Conservation (phyloP, 352 stramenopile species). For the Pythium vanterpoolii region DNA sequence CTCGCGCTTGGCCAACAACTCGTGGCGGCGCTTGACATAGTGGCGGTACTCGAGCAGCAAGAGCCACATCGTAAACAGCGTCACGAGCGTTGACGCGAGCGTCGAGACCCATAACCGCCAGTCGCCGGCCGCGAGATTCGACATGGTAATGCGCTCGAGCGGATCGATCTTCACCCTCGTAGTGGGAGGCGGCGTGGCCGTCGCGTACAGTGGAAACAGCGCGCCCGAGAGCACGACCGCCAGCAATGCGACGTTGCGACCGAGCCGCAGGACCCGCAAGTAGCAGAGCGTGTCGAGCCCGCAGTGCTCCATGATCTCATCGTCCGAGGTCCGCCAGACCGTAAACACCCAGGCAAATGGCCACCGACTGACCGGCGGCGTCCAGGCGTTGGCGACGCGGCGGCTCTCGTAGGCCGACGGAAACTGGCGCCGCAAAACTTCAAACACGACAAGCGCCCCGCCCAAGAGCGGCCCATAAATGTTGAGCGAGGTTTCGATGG, state of each 20-base stretch:
- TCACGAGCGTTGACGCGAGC: constrained; percentile 49
- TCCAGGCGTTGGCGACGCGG: constrained; percentile 28
- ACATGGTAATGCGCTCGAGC: constrained; percentile 70
- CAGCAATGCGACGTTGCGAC: constrained; percentile 63
- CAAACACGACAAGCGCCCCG: constrained; percentile 53
- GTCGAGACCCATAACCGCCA: constrained; percentile 61
- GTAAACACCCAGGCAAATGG: constrained; percentile 53
- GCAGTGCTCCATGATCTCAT: constrained; percentile 66
- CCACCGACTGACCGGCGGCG: constrained; percentile 7
- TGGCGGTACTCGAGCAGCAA: constrained; percentile 59
- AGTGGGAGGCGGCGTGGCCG: constrained; percentile 26
- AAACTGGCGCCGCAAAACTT: constrained; percentile 51
- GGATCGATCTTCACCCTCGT: constrained; percentile 35
- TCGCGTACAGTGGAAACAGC: constrained; percentile 75
- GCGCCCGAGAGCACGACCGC: constrained; percentile 46
- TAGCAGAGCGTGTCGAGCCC: constrained; percentile 76
- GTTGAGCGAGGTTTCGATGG: constrained; percentile 56
- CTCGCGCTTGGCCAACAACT: constrained; percentile 49
- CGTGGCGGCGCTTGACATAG: constrained; percentile 58
- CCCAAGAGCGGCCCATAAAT: constrained; percentile 64
- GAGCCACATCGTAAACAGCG: constrained; percentile 52
- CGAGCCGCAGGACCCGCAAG: constrained; percentile 64
- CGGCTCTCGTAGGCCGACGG: constrained; percentile 54
- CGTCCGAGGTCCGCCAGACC: constrained; percentile 45
- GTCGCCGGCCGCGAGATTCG: constrained; percentile 53